Evolutionary conservation across 1,284 basidiomycete species (phyloP).

Genomic region (Vanrija sp.): DNA sequence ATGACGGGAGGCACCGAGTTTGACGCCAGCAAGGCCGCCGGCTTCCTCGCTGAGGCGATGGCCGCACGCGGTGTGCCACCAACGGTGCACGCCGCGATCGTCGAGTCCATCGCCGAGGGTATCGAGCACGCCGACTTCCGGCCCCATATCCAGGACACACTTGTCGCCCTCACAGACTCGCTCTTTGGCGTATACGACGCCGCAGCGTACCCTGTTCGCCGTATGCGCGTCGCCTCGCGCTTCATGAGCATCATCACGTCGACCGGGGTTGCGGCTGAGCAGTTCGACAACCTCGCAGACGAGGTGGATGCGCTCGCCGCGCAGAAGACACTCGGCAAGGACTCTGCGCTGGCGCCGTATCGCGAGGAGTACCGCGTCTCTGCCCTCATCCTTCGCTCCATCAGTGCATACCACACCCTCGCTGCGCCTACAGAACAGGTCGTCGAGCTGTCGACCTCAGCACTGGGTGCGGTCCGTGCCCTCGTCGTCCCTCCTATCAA

Average conservation of each 20-base stretch:
- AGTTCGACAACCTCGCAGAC: slow-evolving; percentile 14
- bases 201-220: slow-evolving; percentile 27
- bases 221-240: slow-evolving; percentile 19
- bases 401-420: slow-evolving; percentile 28
- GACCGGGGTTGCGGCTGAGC: slow-evolving; percentile 17
- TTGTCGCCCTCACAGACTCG: slow-evolving; percentile 23
- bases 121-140: slow-evolving; percentile 23
- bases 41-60: slow-evolving; percentile 2
- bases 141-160: slow-evolving; percentile 23
- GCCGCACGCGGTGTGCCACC: neutral
- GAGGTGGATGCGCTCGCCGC: neutral
- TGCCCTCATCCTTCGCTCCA: slow-evolving; percentile 18
- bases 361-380: slow-evolving; percentile 26
- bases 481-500: slow-evolving; percentile 23
- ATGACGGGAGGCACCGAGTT: slow-evolving; percentile 4
- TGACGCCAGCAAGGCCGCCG: slow-evolving; percentile 1
- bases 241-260: slow-evolving; percentile 17
- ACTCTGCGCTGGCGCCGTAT: slow-evolving; percentile 14
- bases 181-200: slow-evolving; percentile 29
- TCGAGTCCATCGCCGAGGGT: slow-evolving; percentile 26
- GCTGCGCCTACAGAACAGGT: slow-evolving; percentile 18
- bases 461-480: slow-evolving; percentile 20
- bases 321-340: slow-evolving; percentile 14
- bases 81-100: slow-evolving; percentile 18
- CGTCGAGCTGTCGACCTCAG: slow-evolving; percentile 12